Conservation (phyloP, 176 grass and related monocot species). For the Eleusine indica region DNA sequence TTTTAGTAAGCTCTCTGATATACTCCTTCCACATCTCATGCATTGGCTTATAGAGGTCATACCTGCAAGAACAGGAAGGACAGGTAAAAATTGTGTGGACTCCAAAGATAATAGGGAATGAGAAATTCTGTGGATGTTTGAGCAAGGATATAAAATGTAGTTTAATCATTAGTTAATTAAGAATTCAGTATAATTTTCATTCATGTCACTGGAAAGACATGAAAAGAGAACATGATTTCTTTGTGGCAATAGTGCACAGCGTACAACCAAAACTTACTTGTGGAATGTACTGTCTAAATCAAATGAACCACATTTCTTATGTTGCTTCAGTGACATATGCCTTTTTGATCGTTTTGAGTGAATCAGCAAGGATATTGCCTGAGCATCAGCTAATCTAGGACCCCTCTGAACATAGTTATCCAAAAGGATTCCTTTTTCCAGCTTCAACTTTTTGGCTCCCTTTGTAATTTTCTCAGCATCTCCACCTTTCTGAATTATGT, state of each 20-base stretch:
- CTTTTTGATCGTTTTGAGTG: conserved; percentile 63
- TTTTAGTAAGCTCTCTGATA: conserved; percentile 63
- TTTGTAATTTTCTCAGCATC: conserved; percentile 53
- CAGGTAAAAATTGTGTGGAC: conserved; percentile 27
- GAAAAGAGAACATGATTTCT: not conserved
- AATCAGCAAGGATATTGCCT: conserved; percentile 54
- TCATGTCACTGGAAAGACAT: conserved; percentile 17
- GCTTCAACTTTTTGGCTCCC: conserved; percentile 59
- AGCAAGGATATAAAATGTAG: not conserved
- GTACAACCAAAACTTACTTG: conserved; percentile 41
- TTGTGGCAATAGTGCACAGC: not conserved
- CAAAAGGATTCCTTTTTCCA: conserved; percentile 60
- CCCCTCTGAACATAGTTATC: conserved; percentile 63
- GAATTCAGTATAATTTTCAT: conserved; percentile 2
- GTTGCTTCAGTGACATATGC: conserved; percentile 72
- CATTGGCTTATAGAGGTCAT: conserved; percentile 83
- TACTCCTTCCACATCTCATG: conserved; percentile 90
- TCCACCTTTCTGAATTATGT: conserved; percentile 69
- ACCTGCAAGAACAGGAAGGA: conserved; percentile 53
- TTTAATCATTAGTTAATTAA: not conserved
- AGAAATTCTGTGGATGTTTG: not conserved
- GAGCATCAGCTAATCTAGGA: conserved; percentile 50
- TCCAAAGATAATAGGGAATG: not conserved
- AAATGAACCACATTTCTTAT: conserved; percentile 69
- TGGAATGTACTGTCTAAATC: conserved; percentile 47